Percentiles rank a stretch among this genome's conserved stretches.
phyloP scores from a whole-genome alignment of 2,329 filamentous ascomycete species.

The Raffaelea arxii region DNA sequence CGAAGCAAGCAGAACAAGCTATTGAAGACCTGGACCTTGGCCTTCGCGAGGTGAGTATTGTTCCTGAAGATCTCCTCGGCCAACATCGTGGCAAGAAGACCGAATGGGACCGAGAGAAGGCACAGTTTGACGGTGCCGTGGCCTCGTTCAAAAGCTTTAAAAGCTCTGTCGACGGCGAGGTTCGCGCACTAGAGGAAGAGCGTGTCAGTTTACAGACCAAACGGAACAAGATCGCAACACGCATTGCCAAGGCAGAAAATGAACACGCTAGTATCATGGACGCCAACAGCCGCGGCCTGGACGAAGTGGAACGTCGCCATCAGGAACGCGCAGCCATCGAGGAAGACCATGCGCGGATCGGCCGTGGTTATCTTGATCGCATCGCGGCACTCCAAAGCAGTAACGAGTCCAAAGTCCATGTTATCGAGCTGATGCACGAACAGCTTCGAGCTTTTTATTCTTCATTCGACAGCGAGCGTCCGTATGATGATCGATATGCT shows the following conservation, averaged over 20 bases:
- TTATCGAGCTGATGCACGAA: slow-evolving; percentile 24
- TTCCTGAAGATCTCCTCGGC: slow-evolving; percentile 52
- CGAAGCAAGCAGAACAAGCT: slow-evolving; percentile 45
- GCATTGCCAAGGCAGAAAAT: slow-evolving; percentile 62
- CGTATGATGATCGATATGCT: slow-evolving; percentile 24
- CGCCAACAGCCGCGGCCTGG: slow-evolving; percentile 55
- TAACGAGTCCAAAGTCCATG: slow-evolving; percentile 29
- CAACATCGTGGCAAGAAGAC: slow-evolving; percentile 46
- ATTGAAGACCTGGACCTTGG: slow-evolving; percentile 37
- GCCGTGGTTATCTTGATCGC: slow-evolving; percentile 31
- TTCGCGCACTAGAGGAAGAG: slow-evolving; percentile 55
- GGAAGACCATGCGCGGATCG: slow-evolving; percentile 33
- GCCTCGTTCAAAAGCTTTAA: slow-evolving; percentile 49
- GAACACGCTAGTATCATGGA: slow-evolving; percentile 62
- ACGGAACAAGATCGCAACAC: slow-evolving; percentile 60
- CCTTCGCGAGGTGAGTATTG: slow-evolving; percentile 53
- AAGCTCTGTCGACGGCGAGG: slow-evolving; percentile 49
- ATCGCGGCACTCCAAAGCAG: slow-evolving; percentile 25
- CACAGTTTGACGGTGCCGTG: slow-evolving; percentile 48
- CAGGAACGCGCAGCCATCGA: slow-evolving; percentile 40
- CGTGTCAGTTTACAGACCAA: slow-evolving; percentile 54
- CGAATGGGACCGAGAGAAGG: slow-evolving; percentile 44
- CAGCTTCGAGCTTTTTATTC: slow-evolving; percentile 31
- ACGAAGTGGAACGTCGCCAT: slow-evolving; percentile 51
- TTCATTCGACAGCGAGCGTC: slow-evolving; percentile 29